Evolutionary conservation across 345 rosid genomes (phyloP).

Genomic region (Moringa oleifera): DNA sequence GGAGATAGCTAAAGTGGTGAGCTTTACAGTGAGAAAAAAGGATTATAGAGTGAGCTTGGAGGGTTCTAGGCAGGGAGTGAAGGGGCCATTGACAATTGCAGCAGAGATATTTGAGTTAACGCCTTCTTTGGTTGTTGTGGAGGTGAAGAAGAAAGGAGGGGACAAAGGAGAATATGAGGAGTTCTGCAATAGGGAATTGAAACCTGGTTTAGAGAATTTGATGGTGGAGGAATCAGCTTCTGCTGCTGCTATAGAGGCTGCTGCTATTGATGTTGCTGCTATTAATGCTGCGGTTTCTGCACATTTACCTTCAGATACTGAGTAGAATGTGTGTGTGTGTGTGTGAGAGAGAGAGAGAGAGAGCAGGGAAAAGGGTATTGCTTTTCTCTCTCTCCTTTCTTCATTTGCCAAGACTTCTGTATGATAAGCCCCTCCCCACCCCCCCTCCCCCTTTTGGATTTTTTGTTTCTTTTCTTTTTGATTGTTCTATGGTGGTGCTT

Average conservation of each 20-base stretch:
- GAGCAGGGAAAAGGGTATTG: constrained; percentile 30
- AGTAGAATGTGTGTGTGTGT: too few relatives aligned
- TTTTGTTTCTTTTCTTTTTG: neutral
- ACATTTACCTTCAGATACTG: constrained; percentile 61
- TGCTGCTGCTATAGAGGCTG: constrained; percentile 7
- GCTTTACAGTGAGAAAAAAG: constrained; percentile 75
- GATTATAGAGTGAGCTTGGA: constrained; percentile 69
- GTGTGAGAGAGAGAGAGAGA: too few relatives aligned
- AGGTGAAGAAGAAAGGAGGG: constrained; percentile 88
- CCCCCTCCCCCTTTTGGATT: neutral
- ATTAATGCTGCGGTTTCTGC: constrained; percentile 22
- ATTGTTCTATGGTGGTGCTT: constrained; percentile 24
- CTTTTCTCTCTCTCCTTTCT: constrained; percentile 15
- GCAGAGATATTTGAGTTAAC: constrained; percentile 69
- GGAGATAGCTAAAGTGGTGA: constrained; percentile 61
- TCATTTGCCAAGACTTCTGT: constrained; percentile 15
- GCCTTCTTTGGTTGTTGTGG: constrained; percentile 62
- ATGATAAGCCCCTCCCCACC: constrained; percentile 20
- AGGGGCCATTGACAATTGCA: constrained; percentile 55
- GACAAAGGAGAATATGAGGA: constrained; percentile 77
- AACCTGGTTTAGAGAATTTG: constrained; percentile 67
- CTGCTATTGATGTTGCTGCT: constrained; percentile 17
- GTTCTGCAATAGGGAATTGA: constrained; percentile 62
- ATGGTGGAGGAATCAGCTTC: constrained; percentile 48
- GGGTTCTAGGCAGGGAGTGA: constrained; percentile 57